These are phyloP conservation scores for Volvox reticuliferus DNA, from an alignment of 139 green algal genomes.

Conservation along the genomic window DNA sequence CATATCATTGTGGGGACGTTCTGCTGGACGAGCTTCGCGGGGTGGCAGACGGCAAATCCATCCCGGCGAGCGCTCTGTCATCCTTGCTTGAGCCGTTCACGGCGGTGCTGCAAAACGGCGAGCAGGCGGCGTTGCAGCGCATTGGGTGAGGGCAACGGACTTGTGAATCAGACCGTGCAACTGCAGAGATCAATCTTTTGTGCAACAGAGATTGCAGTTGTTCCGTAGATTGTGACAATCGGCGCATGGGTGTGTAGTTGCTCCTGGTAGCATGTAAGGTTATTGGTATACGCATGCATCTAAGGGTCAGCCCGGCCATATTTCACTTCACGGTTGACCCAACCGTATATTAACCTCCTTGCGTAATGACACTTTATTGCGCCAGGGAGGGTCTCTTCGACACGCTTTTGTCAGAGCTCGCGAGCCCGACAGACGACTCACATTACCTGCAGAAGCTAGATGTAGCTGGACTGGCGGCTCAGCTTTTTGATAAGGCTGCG, in stretches of 20 bases:
- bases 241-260: no score
- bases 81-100: constrained; percentile 77
- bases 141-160: constrained; percentile 48
- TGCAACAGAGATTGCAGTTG: no score
- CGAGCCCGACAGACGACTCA: constrained; percentile 12
- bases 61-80: constrained; percentile 45
- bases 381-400: constrained; percentile 76
- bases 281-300: no score
- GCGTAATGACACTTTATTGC: background rate
- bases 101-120: constrained; percentile 38
- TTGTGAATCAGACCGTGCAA: background rate
- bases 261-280: no score
- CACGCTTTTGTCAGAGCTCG: constrained; percentile 67
- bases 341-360: no score
- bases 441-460: constrained; percentile 59
- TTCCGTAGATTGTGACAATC: no score
- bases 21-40: constrained; percentile 79
- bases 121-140: constrained; percentile 53
- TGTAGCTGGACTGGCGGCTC: constrained; percentile 54
- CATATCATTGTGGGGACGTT: constrained; percentile 87
- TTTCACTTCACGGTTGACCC: no score
- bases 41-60: constrained; percentile 1
- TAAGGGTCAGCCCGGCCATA: no score
- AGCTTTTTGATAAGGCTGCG: constrained; percentile 77
- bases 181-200: no score